Conservation (phyloP, 2,329 filamentous ascomycete genomes). For the Neofusicoccum sp. region DNA sequence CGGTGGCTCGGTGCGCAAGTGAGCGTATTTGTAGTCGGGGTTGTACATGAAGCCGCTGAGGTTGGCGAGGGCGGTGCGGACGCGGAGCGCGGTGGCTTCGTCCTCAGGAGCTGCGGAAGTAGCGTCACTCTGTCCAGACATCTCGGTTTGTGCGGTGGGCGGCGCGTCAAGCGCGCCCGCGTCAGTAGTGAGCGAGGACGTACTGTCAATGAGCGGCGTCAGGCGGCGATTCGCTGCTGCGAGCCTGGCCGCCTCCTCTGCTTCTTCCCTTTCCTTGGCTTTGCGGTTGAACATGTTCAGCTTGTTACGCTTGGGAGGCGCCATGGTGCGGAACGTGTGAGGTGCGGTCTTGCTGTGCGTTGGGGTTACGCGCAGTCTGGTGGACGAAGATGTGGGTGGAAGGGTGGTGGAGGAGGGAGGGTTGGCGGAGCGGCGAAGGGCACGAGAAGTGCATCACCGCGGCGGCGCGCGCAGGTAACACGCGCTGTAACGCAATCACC, state of each 20-base stretch:
- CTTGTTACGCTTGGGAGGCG: background rate
- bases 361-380: no score
- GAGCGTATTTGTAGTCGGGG: background rate
- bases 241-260: background rate
- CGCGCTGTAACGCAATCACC: no score
- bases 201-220: background rate
- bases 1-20: conserved; percentile 1
- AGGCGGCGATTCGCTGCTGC: background rate
- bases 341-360: no score
- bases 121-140: background rate
- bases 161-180: no score
- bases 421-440: no score
- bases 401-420: no score
- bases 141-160: background rate
- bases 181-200: background rate
- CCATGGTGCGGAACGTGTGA: background rate
- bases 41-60: conserved; percentile 8
- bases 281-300: background rate
- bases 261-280: background rate
- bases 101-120: background rate
- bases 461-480: no score
- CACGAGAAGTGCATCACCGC: no score
- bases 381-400: no score
- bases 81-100: background rate
- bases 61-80: conserved; percentile 1